phyloP scores from a whole-genome alignment of 2,329 filamentous ascomycete genomes.

The Verticillium alfalfae region DNA sequence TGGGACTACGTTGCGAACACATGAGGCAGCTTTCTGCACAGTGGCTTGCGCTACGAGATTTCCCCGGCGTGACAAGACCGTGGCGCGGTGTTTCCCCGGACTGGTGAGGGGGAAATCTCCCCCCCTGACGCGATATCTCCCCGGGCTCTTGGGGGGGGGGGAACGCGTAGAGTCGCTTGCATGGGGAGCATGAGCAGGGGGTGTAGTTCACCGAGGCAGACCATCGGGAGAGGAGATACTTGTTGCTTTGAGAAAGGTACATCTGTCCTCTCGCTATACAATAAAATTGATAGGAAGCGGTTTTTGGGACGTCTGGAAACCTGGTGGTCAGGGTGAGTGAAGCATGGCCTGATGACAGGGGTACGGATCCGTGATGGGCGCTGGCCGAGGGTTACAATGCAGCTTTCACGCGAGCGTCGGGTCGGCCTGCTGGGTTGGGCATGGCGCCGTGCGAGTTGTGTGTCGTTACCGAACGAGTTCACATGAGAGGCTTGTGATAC shows the following conservation, averaged over 20 bases:
- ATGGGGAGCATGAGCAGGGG: neutral
- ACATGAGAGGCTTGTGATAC: neutral
- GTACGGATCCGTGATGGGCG: constrained; percentile 20
- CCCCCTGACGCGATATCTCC: neutral
- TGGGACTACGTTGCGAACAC: too few species aligned
- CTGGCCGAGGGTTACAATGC: neutral
- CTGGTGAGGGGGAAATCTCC: neutral
- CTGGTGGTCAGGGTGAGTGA: too few species aligned
- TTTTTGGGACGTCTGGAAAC: too few species aligned
- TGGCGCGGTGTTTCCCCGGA: neutral
- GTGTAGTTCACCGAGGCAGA: neutral
- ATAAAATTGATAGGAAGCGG: too few species aligned
- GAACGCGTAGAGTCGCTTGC: neutral
- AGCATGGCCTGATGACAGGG: too few species aligned
- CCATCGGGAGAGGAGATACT: neutral
- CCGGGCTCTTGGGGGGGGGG: neutral
- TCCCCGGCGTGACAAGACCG: neutral
- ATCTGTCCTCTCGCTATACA: neutral
- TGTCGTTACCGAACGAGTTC: neutral
- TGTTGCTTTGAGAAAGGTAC: neutral
- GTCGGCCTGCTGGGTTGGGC: neutral
- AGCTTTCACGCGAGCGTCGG: neutral
- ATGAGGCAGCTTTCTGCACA: too few species aligned
- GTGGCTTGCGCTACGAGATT: neutral
- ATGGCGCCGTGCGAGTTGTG: neutral